Base-by-base conservation (phyloP, 257 asterid species). In the Capsicum baccatum region DNA sequence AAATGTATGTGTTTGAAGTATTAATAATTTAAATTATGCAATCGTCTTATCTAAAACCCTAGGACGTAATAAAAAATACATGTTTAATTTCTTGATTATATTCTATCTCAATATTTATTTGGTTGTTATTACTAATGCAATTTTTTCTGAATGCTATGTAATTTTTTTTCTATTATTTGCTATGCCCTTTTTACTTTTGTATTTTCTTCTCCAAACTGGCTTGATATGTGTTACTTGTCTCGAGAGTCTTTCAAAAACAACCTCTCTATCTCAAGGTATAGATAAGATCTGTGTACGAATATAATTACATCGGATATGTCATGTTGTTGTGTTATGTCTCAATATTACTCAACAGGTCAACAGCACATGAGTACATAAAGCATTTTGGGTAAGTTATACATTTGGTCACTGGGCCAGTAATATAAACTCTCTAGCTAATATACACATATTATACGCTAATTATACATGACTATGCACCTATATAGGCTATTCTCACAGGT, bases 401-500 rank as follows among this genome's bases (percentile, higher is more conserved):
- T n/a, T 60, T n/a, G 35, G 2, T 6, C 67, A n/a, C 33, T 60
- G 0, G 5, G 2, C 19, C 13, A n/a, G n/a, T n/a, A 60, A 60
- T 60, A 17, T 60, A 60, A 5, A 0, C 5, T 9, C 2, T 12
- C 35, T 8, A 60, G 33, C 1, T 11, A n/a, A n/a, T 60, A 60
- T 17, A 59, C 33, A 59, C 8, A 59, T 17, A 8, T 59, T 59
- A n/a, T 59, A 59, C 33, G 0, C 14, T 6, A 15, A 16, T 57
- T 57, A 17, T 17, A 59, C 66, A 59, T 4, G 11, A n/a, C 12
- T 9, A 60, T 2, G 1, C 66, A 17, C 3, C 3, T n/a, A 8
- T 15, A 5, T 87, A 91, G 95, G 95, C 92, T 35, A 91, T 92
- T 86, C 91, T 90, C 7, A 78, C 92, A 0, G 95, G 97, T 63